Conservation (phyloP, 2,329 filamentous ascomycete species). For the Atkinsonella texensis region DNA sequence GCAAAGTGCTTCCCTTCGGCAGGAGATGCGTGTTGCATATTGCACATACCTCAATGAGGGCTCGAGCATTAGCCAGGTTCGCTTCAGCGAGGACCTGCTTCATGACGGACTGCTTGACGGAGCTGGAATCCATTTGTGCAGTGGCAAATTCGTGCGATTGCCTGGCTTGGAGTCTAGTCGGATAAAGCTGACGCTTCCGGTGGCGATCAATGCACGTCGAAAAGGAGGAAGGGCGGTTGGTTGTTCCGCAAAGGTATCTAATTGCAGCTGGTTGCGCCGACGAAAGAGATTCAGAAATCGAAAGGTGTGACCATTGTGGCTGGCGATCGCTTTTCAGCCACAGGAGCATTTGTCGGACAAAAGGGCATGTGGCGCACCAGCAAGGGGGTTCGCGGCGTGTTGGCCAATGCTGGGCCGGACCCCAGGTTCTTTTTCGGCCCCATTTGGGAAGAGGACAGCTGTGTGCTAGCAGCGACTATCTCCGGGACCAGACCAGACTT, state of each 20-base stretch:
- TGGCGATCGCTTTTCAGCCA: constrained; percentile 8
- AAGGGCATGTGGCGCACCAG: constrained; percentile 2
- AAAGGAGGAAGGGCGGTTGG: not conserved
- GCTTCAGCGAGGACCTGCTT: constrained; percentile 52
- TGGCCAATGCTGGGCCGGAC: constrained; percentile 1
- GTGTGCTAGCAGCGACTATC: constrained; percentile 9
- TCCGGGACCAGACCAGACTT: not conserved
- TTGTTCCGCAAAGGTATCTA: not conserved
- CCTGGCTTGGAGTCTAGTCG: not conserved
- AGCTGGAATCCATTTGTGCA: constrained; percentile 43
- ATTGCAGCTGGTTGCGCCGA: not conserved
- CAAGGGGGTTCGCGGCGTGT: not conserved
- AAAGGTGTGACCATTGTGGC: constrained; percentile 13
- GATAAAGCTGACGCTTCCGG: too few relatives aligned
- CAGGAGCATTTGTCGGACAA: not conserved
- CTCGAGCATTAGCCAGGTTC: constrained; percentile 55
- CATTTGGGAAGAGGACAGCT: constrained; percentile 13
- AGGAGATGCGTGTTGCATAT: not conserved
- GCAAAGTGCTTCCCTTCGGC: not conserved
- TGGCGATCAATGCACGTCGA: too few relatives aligned
- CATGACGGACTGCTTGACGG: constrained; percentile 50
- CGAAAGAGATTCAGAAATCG: not conserved
- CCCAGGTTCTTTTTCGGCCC: constrained; percentile 12
- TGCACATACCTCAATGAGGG: constrained; percentile 52
- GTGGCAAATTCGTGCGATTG: not conserved